phyloP scores from a whole-genome alignment of 768 basidiomycete genomes.

The Boletus edulis region DNA sequence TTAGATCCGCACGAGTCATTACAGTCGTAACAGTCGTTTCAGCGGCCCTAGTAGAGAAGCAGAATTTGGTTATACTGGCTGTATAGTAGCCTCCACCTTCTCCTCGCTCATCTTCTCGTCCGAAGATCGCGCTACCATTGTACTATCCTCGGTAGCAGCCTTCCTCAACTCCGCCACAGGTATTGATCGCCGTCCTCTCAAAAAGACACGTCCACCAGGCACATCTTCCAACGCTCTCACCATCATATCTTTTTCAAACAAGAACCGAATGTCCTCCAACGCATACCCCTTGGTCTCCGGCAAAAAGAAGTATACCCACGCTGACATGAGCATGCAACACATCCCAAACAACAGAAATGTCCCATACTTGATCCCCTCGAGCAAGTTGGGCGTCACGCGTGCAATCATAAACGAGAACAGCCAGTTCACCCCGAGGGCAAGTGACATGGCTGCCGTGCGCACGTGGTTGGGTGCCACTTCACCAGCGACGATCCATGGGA shows the following conservation, averaged over 20 bases:
- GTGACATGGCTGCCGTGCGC: slow-evolving; percentile 33
- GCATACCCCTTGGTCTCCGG: slow-evolving; percentile 42
- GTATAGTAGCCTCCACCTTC: no score
- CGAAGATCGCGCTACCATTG: background rate
- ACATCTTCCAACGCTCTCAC: slow-evolving; percentile 36
- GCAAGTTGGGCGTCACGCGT: slow-evolving; percentile 38
- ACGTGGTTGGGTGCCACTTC: slow-evolving; percentile 41
- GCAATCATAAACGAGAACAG: slow-evolving; percentile 36
- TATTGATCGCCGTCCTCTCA: slow-evolving; percentile 23
- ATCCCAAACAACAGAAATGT: slow-evolving; percentile 35
- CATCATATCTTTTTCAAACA: slow-evolving; percentile 36
- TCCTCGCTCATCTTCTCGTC: background rate
- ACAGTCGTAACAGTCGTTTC: background rate
- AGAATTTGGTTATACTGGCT: no score
- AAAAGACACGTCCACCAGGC: slow-evolving; percentile 32
- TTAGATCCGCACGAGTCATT: no score
- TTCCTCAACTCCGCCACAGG: slow-evolving; percentile 28
- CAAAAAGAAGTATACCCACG: slow-evolving; percentile 37
- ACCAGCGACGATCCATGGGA: slow-evolving; percentile 31
- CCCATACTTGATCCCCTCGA: slow-evolving; percentile 29
- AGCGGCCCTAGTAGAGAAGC: no score
- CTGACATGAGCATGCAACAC: slow-evolving; percentile 32
- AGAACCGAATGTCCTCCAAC: slow-evolving; percentile 37
- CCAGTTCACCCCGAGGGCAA: slow-evolving; percentile 36
- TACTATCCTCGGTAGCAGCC: background rate